phyloP scores from a whole-genome alignment of 257 asterid species.

The Solanum paucissectum region DNA sequence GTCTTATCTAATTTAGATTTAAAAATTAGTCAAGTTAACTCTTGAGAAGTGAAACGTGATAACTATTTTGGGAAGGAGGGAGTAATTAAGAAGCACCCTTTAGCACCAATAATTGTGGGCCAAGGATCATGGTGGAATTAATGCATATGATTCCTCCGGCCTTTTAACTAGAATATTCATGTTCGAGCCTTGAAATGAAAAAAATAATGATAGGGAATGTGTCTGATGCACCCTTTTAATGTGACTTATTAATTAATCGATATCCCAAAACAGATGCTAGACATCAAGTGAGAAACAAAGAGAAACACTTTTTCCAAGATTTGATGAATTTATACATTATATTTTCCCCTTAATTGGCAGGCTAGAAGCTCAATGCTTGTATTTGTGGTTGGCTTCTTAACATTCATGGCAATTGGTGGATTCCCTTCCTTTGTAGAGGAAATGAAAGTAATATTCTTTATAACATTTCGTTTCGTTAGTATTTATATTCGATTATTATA shows the following conservation, averaged over 20 bases:
- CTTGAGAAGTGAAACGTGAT: background rate
- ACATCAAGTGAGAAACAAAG: background rate
- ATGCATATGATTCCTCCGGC: background rate
- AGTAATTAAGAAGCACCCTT: background rate
- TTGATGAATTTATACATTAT: background rate
- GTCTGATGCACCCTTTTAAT: background rate
- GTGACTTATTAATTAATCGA: background rate
- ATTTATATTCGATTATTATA: background rate
- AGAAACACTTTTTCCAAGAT: background rate
- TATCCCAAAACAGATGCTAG: background rate
- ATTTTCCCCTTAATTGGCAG: background rate
- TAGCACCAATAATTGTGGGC: background rate
- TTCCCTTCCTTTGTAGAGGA: conserved; percentile 64
- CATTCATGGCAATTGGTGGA: conserved; percentile 67
- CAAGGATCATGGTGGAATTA: background rate
- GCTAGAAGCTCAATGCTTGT: conserved; percentile 47
- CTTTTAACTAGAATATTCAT: background rate
- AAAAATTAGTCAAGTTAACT: background rate
- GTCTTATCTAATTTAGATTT: background rate
- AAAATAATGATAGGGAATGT: background rate
- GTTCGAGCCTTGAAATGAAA: background rate
- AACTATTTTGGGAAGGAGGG: background rate
- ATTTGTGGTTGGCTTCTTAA: conserved; percentile 33
- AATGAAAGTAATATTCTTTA: conserved; percentile 29
- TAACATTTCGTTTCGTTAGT: background rate